phyloP scores from a whole-genome alignment of 164 flowering plant species.

The Santalum album region DNA sequence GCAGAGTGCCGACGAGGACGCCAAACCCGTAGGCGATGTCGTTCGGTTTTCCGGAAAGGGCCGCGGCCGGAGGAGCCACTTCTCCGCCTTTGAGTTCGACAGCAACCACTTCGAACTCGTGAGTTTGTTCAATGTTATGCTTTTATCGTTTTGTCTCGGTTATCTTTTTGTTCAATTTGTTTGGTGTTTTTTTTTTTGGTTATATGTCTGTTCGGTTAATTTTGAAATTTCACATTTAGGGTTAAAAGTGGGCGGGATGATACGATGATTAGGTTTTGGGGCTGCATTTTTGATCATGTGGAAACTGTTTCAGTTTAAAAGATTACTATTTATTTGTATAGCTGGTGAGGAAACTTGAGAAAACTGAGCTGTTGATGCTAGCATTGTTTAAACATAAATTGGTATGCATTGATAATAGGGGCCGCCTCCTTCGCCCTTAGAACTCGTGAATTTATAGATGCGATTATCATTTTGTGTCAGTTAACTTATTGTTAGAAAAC shows the following conservation, averaged over 20 bases:
- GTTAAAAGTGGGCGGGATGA: neutral
- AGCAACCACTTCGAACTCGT: constrained; percentile 59
- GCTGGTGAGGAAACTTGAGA: no score
- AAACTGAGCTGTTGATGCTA: no score
- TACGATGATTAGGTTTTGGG: neutral
- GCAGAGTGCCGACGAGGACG: constrained; percentile 33
- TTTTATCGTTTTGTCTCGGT: neutral
- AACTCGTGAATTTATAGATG: no score
- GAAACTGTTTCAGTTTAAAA: no score
- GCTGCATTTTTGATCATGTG: neutral
- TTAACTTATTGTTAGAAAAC: no score
- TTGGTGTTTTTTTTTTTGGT: neutral
- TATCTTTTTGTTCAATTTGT: neutral
- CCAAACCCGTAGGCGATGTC: constrained; percentile 62
- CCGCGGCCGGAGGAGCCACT: constrained; percentile 36
- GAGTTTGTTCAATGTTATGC: constrained; percentile 13
- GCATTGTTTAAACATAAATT: no score
- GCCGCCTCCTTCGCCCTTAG: no score
- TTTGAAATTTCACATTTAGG: neutral
- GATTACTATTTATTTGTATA: no score
- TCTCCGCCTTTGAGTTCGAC: constrained; percentile 51
- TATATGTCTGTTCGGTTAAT: neutral
- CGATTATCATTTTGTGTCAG: no score
- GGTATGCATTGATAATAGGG: no score
- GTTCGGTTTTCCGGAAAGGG: constrained; percentile 61